These are phyloP conservation scores for Yamadazyma kanchanaburiensis DNA, from an alignment of 1,139 yeast species.

Conservation along the genomic window DNA sequence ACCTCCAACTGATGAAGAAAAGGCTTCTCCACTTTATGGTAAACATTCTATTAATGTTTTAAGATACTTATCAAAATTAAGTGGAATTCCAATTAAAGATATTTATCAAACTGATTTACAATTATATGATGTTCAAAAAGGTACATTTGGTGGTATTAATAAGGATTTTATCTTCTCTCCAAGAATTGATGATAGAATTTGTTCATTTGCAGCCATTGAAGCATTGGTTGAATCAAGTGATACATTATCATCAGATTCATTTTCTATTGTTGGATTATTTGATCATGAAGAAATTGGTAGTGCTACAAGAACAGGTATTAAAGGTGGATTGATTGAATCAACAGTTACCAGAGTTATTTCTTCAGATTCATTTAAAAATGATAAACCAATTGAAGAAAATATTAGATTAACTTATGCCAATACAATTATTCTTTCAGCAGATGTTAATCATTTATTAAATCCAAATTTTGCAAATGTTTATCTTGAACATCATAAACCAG, in stretches of 20 bases:
- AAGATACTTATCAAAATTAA: conserved; percentile 30
- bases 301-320: conserved; percentile 40
- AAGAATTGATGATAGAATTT: conserved; percentile 43
- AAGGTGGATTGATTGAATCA: conserved; percentile 35
- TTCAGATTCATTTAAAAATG: conserved; percentile 15
- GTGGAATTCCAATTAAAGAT: conserved; percentile 22
- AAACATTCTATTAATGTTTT: conserved; percentile 36
- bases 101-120: conserved; percentile 38
- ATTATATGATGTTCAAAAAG: conserved; percentile 39
- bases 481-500: conserved; percentile 36
- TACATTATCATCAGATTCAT: conserved; percentile 24
- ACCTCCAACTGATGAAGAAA: conserved; percentile 27
- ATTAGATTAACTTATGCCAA: conserved; percentile 29
- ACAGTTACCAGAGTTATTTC: conserved; percentile 32
- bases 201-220: conserved; percentile 39
- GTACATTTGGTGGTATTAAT: conserved; percentile 38
- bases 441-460: conserved; percentile 45
- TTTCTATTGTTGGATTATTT: conserved; percentile 36
- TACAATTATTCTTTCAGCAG: conserved; percentile 40
- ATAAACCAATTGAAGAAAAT: conserved; percentile 20
- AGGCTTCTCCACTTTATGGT: conserved; percentile 31
- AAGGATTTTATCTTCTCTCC: conserved; percentile 43
- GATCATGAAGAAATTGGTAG: conserved; percentile 48
- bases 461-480: conserved; percentile 40
- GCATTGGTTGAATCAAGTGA: conserved; percentile 27